A percentile compares a stretch with the other conserved stretches of the same genome.
These are phyloP conservation scores for Fusarium armeniacum DNA, from an alignment of 2,329 filamentous ascomycete species.

Conservation along the genomic window DNA sequence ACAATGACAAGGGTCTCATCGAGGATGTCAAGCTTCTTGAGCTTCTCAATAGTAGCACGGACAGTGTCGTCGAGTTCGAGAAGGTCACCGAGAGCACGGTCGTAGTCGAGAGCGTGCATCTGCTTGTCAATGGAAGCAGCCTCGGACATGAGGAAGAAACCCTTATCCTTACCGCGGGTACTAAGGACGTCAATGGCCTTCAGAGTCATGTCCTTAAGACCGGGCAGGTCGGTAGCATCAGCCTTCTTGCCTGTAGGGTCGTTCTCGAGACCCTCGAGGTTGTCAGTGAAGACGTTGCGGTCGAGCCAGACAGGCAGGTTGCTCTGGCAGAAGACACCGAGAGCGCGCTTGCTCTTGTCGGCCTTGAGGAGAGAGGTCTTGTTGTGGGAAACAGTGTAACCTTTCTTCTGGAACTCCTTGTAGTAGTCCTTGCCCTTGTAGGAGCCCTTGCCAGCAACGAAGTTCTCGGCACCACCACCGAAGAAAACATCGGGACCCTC, in stretches of 20 bases:
- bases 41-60: conserved; percentile 78
- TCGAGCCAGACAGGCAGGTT: conserved; percentile 90
- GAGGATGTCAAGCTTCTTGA: conserved; percentile 74
- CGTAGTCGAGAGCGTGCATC: conserved; percentile 89
- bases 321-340: conserved; percentile 82
- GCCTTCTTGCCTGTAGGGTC: conserved; percentile 75
- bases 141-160: conserved; percentile 91
- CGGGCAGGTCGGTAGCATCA: conserved; percentile 80
- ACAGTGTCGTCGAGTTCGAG: conserved; percentile 89
- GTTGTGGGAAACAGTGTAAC: conserved; percentile 80
- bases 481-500: conserved; percentile 85
- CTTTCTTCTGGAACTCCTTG: conserved; percentile 78
- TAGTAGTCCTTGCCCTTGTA: conserved; percentile 84
- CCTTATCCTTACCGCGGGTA: conserved; percentile 74
- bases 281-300: conserved; percentile 82
- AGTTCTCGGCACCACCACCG: conserved; percentile 86
- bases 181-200: conserved; percentile 88
- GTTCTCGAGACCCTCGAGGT: conserved; percentile 75
- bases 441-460: conserved; percentile 72
- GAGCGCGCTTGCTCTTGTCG: conserved; percentile 71
- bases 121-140: conserved; percentile 90
- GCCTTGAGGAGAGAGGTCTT: conserved; percentile 76
- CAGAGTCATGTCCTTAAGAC: conserved; percentile 89
- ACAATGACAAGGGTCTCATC: conserved; percentile 85
- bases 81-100: conserved; percentile 86